Base-by-base conservation (phyloP, 2,329 filamentous ascomycete species). In the Xylaria sp. region DNA sequence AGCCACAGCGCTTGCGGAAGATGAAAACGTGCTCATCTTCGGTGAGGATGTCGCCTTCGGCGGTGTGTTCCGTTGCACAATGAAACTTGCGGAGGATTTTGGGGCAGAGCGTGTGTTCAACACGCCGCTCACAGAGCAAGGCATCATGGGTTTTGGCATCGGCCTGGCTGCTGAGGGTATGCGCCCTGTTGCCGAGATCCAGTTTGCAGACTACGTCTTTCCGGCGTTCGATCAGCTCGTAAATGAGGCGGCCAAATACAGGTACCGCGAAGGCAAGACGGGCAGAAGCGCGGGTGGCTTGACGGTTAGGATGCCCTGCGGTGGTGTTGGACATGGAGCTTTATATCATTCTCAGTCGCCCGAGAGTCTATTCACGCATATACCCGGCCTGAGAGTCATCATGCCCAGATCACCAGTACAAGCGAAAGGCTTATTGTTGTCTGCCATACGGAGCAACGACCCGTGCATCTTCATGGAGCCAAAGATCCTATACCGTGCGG, bases 41-140 rank as follows among this genome's bases (percentile, higher is more conserved):
- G 96, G 96, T 49, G 96, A 99, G 81, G 96, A 99, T 78, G 94
- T 99, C 7, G 93, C 96, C 15, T 99, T 99, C 72, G 96, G 96
- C 49, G 96, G 96, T 63, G 96, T 99, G 17, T 99, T 99, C 78
- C 88, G 96, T 65, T 97, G 94, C 81, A 95, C 93, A 38, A 95
- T 96, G 89, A 93, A 94, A 74, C 86, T 99, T 17, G 90, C 93
- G 38, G 92, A 94, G 70, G 93, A 93, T 65, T 97, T 96, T 79
- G 96, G 96, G 9, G 87, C 89, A 2, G 92, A 96, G 66, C 87
- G 96, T 66, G 94, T 99, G 40, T 99, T 99, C 85, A 98, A 99
- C 81, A 98, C 94, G 20, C 96, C 96, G 0, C 82, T 99, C 73
- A 93, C 91, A 40, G 96, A 99, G 79, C 96, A 98, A 81, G 96